Percentiles rank a stretch among this genome's conserved stretches.
Evolutionary conservation across 805 yeast genomes (phyloP).

Genomic region (Ogataea neopini): DNA sequence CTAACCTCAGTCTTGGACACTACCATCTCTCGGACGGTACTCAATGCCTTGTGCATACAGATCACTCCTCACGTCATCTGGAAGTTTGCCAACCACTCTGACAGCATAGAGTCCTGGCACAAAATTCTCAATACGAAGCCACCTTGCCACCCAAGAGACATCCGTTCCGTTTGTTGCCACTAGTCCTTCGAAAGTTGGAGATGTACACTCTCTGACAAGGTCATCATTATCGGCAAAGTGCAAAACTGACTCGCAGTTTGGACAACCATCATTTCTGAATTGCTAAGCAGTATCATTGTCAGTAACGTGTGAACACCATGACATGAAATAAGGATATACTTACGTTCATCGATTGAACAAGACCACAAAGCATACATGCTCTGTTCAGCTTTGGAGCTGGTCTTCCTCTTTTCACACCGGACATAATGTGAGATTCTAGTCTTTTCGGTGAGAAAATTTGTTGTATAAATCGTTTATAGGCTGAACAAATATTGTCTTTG

Average conservation of each 20-base stretch:
- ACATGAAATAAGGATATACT: slow-evolving; percentile 24
- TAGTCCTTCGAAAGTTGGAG: slow-evolving; percentile 94
- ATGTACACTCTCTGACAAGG: slow-evolving; percentile 86
- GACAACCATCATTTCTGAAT: slow-evolving; percentile 87
- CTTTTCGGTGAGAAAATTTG: background rate
- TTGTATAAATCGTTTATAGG: background rate
- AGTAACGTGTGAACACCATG: background rate
- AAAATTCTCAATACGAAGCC: slow-evolving; percentile 90
- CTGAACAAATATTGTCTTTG: background rate
- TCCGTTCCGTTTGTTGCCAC: slow-evolving; percentile 87
- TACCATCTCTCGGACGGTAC: slow-evolving; percentile 95
- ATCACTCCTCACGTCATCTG: slow-evolving; percentile 77
- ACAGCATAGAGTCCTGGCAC: slow-evolving; percentile 92
- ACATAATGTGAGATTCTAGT: background rate
- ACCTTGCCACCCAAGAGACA: slow-evolving; percentile 92
- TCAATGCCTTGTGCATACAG: slow-evolving; percentile 72
- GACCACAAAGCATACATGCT: slow-evolving; percentile 97
- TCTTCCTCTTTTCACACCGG: slow-evolving; percentile 34
- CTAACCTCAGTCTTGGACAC: slow-evolving; percentile 41
- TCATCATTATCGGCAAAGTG: slow-evolving; percentile 77
- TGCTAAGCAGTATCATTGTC: slow-evolving; percentile 33
- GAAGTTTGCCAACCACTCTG: slow-evolving; percentile 86
- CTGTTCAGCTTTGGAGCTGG: slow-evolving; percentile 67
- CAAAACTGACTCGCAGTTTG: slow-evolving; percentile 90
- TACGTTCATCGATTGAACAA: slow-evolving; percentile 76